phyloP scores from a whole-genome alignment of 139 green algal species.

The Chlorella ohadii region DNA sequence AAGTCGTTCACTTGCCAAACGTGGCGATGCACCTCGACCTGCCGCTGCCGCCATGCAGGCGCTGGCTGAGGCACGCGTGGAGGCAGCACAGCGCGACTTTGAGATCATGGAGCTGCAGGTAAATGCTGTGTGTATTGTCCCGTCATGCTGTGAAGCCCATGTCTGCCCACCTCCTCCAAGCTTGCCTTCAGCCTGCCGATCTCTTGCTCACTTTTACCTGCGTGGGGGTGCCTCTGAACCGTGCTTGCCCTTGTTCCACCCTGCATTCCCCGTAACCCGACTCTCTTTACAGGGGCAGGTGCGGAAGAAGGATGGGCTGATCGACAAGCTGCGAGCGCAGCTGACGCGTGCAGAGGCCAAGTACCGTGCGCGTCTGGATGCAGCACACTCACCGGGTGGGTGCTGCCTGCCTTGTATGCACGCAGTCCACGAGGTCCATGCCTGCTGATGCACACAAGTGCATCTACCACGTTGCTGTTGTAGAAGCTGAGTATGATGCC shows the following conservation, averaged over 20 bases:
- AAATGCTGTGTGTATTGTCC: neutral
- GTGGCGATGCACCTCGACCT: too few relatives aligned
- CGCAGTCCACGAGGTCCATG: too few relatives aligned
- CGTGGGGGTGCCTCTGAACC: neutral
- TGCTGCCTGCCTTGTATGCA: neutral
- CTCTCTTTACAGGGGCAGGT: conserved; percentile 27
- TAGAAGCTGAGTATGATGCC: too few relatives aligned
- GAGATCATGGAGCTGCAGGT: conserved; percentile 26
- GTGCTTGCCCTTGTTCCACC: neutral
- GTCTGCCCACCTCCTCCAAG: too few relatives aligned
- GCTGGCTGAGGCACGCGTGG: conserved; percentile 14
- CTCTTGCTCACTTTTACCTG: neutral
- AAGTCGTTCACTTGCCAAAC: too few relatives aligned
- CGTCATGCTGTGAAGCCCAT: too few relatives aligned
- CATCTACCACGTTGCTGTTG: too few relatives aligned
- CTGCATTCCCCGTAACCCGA: neutral
- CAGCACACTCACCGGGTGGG: neutral
- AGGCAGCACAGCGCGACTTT: conserved; percentile 30
- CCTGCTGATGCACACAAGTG: too few relatives aligned
- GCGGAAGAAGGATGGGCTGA: neutral
- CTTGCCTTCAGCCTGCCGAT: too few relatives aligned
- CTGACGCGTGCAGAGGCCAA: conserved; percentile 14
- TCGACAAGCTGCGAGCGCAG: neutral
- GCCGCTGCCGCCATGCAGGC: neutral
- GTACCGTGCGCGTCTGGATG: neutral